Percentiles rank a stretch among this genome's conserved stretches.
phyloP scores from a whole-genome alignment of 495 filamentous ascomycete species.

The Lophium mytilinum region DNA sequence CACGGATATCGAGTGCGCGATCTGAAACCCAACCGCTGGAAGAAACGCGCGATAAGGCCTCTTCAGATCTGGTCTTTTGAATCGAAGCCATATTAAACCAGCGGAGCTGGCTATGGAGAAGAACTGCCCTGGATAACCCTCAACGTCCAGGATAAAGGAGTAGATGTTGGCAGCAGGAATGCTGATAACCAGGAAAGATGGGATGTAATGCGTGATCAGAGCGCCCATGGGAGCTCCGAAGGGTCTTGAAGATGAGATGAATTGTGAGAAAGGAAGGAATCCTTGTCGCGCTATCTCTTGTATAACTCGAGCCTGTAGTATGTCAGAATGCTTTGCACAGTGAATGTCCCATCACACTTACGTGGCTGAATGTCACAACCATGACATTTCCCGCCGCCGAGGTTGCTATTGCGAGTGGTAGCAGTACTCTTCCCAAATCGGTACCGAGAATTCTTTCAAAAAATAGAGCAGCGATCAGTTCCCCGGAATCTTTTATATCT shows the following conservation, averaged over 20 bases:
- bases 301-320: constrained; percentile 53
- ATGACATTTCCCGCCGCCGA: constrained; percentile 67
- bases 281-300: constrained; percentile 62
- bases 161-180: constrained; percentile 58
- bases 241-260: constrained; percentile 56
- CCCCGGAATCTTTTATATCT: constrained; percentile 4
- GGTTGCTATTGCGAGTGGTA: constrained; percentile 56
- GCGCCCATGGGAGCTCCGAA: constrained; percentile 61
- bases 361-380: constrained; percentile 41
- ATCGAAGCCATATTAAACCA: constrained; percentile 55
- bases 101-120: constrained; percentile 50
- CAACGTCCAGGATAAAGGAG: constrained; percentile 65
- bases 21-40: constrained; percentile 42
- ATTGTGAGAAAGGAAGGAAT: constrained; percentile 57
- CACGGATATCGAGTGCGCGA: constrained; percentile 39
- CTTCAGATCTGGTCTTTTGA: constrained; percentile 49
- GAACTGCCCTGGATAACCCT: constrained; percentile 60
- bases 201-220: constrained; percentile 59
- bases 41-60: constrained; percentile 65
- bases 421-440: constrained; percentile 38
- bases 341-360: too few relatives aligned
- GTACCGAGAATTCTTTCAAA: constrained; percentile 17
- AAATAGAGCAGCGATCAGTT: constrained; percentile 19
- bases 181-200: constrained; percentile 55
- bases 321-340: too few relatives aligned